These are phyloP conservation scores for Candida frijolesensis DNA, from an alignment of 1,139 yeast genomes.

Conservation along the genomic window DNA sequence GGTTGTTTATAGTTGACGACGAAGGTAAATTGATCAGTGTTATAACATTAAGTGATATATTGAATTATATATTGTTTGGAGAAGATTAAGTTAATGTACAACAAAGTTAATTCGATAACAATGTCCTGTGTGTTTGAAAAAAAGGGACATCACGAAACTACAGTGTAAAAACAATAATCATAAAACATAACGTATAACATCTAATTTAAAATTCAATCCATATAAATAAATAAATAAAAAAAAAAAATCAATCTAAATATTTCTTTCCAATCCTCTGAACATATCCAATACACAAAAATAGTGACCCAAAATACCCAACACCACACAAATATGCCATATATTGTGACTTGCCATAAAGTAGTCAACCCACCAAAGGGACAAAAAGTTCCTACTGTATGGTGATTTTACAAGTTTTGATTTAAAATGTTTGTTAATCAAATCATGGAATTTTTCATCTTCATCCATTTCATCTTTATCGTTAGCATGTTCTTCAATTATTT, in stretches of 20 bases:
- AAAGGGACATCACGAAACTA: too few species aligned
- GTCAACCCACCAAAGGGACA: slow-evolving; percentile 85
- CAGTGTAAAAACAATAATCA: background rate
- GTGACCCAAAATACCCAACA: slow-evolving; percentile 85
- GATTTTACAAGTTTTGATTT: slow-evolving; percentile 51
- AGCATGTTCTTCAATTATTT: slow-evolving; percentile 15
- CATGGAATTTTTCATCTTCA: slow-evolving; percentile 30
- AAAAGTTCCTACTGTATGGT: slow-evolving; percentile 48
- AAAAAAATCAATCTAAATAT: background rate
- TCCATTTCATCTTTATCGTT: slow-evolving; percentile 5
- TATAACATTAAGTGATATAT: slow-evolving; percentile 87
- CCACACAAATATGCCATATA: slow-evolving; percentile 91
- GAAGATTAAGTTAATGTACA: slow-evolving; percentile 37
- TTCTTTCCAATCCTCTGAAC: slow-evolving; percentile 34
- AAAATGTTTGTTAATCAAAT: slow-evolving; percentile 54
- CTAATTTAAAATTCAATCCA: background rate
- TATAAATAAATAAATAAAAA: background rate
- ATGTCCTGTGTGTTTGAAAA: too few species aligned
- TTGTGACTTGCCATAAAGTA: slow-evolving; percentile 79
- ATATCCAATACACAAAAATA: slow-evolving; percentile 75
- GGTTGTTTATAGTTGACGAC: slow-evolving; percentile 90
- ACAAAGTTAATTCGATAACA: background rate
- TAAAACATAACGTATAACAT: background rate
- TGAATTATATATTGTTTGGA: slow-evolving; percentile 77
- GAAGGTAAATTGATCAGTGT: slow-evolving; percentile 79